Evolutionary conservation across 2,329 filamentous ascomycete genomes (phyloP).

Genomic region (Xylaria arbuscula): DNA sequence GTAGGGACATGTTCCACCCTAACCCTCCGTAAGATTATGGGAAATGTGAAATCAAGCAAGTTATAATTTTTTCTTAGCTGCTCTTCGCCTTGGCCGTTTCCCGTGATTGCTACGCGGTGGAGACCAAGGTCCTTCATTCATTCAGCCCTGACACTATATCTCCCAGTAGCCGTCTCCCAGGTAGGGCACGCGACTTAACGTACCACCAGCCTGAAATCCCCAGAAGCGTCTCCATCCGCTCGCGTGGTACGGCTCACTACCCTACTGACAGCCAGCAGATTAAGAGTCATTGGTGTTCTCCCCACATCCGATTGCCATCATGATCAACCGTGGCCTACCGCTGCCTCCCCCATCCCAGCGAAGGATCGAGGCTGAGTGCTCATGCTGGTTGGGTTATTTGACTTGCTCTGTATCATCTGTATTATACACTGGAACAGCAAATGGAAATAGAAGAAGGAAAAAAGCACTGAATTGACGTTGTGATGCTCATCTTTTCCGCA

Average conservation of each 20-base stretch:
- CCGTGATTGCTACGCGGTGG: constrained; percentile 14
- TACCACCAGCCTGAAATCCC: constrained; percentile 20
- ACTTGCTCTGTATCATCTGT: too few relatives aligned
- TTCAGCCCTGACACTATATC: not conserved
- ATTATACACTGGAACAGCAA: too few relatives aligned
- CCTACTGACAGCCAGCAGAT: constrained; percentile 26
- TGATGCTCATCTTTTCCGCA: not conserved
- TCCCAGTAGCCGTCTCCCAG: not conserved
- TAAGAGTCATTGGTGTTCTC: constrained; percentile 32
- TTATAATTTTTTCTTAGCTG: not conserved
- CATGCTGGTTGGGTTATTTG: too few relatives aligned
- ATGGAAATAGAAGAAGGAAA: too few relatives aligned
- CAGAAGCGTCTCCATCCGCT: constrained; percentile 16
- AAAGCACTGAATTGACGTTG: not conserved
- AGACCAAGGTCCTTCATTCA: constrained; percentile 21
- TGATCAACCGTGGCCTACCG: not conserved
- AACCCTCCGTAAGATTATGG: not conserved
- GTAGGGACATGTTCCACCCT: not conserved
- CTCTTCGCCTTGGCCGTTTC: not conserved
- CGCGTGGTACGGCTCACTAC: constrained; percentile 21
- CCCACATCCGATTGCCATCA: constrained; percentile 23
- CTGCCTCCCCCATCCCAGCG: not conserved
- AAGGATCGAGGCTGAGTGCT: constrained; percentile 2
- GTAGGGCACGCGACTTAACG: constrained; percentile 17
- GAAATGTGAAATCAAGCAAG: too few relatives aligned